Conservation (phyloP, 2,329 filamentous ascomycete genomes). For the Cladophialophora yegresii region DNA sequence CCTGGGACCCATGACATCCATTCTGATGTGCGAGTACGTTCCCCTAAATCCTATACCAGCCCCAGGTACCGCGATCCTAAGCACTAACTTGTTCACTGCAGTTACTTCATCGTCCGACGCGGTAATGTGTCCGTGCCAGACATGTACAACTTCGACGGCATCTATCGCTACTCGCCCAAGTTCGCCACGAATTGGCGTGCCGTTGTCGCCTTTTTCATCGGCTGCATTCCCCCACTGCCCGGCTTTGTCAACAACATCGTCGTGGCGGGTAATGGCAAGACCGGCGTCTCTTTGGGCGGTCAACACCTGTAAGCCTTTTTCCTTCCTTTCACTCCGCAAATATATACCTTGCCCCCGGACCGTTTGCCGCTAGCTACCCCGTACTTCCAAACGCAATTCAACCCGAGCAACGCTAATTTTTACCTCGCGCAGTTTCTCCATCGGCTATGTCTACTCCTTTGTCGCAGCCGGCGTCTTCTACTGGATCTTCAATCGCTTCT, state of each 20-base stretch:
- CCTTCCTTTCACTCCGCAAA: not conserved
- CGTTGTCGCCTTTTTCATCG: slow-evolving; percentile 32
- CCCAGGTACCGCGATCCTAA: not conserved
- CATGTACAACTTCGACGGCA: slow-evolving; percentile 35
- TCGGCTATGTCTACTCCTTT: slow-evolving; percentile 34
- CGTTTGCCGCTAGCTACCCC: not conserved
- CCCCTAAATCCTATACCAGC: not conserved
- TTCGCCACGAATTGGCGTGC: slow-evolving; percentile 51
- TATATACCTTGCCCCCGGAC: not conserved
- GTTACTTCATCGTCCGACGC: slow-evolving; percentile 31
- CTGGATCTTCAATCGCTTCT: slow-evolving; percentile 34
- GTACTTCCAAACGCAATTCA: not conserved
- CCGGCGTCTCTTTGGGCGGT: slow-evolving; percentile 29
- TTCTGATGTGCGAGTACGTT: slow-evolving; percentile 49
- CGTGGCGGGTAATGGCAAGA: slow-evolving; percentile 26
- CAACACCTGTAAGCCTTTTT: slow-evolving; percentile 25
- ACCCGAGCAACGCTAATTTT: slow-evolving; percentile 13
- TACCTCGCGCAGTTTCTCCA: slow-evolving; percentile 21
- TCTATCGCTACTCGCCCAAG: slow-evolving; percentile 32
- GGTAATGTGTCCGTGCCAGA: slow-evolving; percentile 31
- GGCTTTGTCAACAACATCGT: slow-evolving; percentile 41
- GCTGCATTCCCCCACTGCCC: slow-evolving; percentile 46
- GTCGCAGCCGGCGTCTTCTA: slow-evolving; percentile 34
- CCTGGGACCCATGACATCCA: slow-evolving; percentile 63
- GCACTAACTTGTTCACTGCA: slow-evolving; percentile 17